Conservation (phyloP, 495 filamentous ascomycete genomes). For the Durotheca rogersii region DNA sequence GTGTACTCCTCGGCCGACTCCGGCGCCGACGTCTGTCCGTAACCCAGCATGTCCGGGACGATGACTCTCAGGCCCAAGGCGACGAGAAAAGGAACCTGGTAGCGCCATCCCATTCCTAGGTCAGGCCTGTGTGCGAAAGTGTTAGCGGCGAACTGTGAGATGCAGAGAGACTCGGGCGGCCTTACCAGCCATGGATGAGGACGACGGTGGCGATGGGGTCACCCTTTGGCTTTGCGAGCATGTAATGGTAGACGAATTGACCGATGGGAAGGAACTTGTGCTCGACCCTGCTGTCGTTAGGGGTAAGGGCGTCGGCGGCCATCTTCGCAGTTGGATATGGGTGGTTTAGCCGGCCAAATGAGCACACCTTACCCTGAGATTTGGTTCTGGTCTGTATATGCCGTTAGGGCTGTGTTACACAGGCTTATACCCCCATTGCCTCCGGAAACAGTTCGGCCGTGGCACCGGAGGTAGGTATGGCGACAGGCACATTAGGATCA, state of each 20-base stretch:
- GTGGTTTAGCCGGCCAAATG: background rate
- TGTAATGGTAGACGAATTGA: conserved; percentile 64
- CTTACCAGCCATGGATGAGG: conserved; percentile 49
- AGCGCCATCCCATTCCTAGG: conserved; percentile 68
- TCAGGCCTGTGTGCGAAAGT: conserved; percentile 50
- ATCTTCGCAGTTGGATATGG: background rate
- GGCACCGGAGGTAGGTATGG: background rate
- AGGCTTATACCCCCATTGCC: background rate
- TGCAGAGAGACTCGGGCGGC: background rate
- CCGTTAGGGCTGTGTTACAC: too few species aligned
- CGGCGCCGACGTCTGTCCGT: conserved; percentile 63
- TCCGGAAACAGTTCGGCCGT: background rate
- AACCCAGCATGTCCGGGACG: conserved; percentile 74
- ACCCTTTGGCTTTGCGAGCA: conserved; percentile 58
- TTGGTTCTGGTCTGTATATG: background rate
- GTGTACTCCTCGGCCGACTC: conserved; percentile 57
- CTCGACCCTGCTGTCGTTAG: conserved; percentile 58
- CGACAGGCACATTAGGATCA: background rate
- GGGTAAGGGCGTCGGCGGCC: conserved; percentile 41
- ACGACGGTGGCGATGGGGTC: conserved; percentile 60
- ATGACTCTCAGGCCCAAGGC: conserved; percentile 65
- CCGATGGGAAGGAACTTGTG: conserved; percentile 58
- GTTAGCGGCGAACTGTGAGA: background rate
- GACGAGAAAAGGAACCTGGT: conserved; percentile 71
- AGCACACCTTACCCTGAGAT: background rate